A percentile compares a stretch with the other conserved stretches of the same genome.
phyloP scores from a whole-genome alignment of 2,329 filamentous ascomycete genomes.

The Aspergillus calidoustus region DNA sequence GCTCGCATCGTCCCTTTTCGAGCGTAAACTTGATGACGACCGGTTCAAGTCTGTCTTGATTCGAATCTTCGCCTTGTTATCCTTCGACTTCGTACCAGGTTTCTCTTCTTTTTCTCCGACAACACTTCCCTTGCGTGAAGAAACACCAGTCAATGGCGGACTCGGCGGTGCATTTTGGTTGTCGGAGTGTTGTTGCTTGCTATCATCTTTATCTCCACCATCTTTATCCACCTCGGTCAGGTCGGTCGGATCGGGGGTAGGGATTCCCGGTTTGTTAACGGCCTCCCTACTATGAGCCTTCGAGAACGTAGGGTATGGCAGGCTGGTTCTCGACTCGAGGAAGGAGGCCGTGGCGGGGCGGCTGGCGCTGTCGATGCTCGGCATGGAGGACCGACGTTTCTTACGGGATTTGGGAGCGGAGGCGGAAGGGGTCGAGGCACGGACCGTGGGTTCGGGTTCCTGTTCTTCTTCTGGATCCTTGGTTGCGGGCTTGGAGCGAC shows the following conservation, averaged over 20 bases:
- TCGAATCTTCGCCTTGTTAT: slow-evolving; percentile 42
- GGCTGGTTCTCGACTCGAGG: slow-evolving; percentile 52
- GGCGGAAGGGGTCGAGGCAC: slow-evolving; percentile 34
- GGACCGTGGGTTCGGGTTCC: slow-evolving; percentile 28
- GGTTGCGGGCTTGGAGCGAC: slow-evolving; percentile 35
- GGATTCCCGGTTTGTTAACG: slow-evolving; percentile 58
- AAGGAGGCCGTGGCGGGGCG: slow-evolving; percentile 43
- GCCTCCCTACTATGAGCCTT: slow-evolving; percentile 92
- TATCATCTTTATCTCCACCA: slow-evolving; percentile 38
- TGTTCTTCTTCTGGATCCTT: slow-evolving; percentile 37
- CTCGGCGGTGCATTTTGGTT: slow-evolving; percentile 50
- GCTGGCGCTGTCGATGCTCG: slow-evolving; percentile 51
- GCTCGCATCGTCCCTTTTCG: slow-evolving; percentile 43
- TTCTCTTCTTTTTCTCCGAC: slow-evolving; percentile 37
- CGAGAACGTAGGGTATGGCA: slow-evolving; percentile 82
- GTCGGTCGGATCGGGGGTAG: slow-evolving; percentile 76
- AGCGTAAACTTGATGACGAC: slow-evolving; percentile 48
- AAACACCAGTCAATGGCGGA: slow-evolving; percentile 52
- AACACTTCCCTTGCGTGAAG: slow-evolving; percentile 44
- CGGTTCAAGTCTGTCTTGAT: slow-evolving; percentile 44
- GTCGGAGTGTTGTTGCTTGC: slow-evolving; percentile 31
- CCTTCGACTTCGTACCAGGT: slow-evolving; percentile 39
- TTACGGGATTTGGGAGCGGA: slow-evolving; percentile 29
- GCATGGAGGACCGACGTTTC: slow-evolving; percentile 55
- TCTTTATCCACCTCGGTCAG: slow-evolving; percentile 56